Evolutionary conservation across 2,329 filamentous ascomycete genomes (phyloP).

Genomic region (Canariomyces notabilis): DNA sequence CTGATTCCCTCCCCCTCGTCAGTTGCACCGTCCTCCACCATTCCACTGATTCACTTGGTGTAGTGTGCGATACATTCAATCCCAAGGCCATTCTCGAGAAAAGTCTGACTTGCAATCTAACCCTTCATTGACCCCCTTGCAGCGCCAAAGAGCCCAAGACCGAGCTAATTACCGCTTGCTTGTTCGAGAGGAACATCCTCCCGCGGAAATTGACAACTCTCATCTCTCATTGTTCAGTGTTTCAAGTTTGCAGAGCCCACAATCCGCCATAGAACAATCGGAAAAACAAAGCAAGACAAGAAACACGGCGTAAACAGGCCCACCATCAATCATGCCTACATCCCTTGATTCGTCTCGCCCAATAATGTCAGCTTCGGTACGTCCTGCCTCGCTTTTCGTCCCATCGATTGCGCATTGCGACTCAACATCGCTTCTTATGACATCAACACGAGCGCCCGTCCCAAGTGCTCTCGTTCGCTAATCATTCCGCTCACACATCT

Average conservation of each 20-base stretch:
- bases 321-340: slow-evolving; percentile 43
- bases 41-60: not conserved
- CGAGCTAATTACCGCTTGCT: not conserved
- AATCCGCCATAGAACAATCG: not conserved
- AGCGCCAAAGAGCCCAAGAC: not conserved
- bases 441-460: not conserved
- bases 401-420: not conserved
- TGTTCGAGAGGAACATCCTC: not conserved
- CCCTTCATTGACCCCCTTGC: not conserved
- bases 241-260: not conserved
- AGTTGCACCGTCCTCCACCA: not conserved
- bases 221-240: not conserved
- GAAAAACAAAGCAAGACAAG: slow-evolving; percentile 4
- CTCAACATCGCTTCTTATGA: not conserved
- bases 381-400: slow-evolving; percentile 28
- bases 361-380: slow-evolving; percentile 59
- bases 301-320: not conserved
- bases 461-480: slow-evolving; percentile 5
- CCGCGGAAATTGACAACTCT: not conserved
- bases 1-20: not conserved
- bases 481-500: slow-evolving; percentile 5
- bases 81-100: not conserved
- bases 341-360: slow-evolving; percentile 57
- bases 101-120: not conserved
- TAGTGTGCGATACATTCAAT: too few relatives aligned